Evolutionary conservation across 192 early-diverging fungal genomes (phyloP), one percentile per base, ranked within the genome.

Genomic region (Geosiphon pyriformis): DNA sequence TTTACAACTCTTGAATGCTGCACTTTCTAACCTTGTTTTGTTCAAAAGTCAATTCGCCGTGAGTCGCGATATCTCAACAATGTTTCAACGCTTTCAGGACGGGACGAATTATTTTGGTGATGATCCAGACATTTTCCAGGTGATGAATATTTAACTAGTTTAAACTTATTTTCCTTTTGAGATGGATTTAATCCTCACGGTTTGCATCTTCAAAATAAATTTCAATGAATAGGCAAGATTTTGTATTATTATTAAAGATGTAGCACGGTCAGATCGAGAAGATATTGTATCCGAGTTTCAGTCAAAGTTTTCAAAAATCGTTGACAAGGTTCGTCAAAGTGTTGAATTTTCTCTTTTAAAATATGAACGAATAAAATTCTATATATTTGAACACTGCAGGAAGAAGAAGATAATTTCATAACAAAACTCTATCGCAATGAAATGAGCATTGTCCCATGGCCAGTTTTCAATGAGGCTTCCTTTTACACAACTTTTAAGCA

Each of bases 41-140:
- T 70, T 62, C 27, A 70, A 70, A n/a, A 70, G 54, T 34, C 58
- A 70, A 18, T 70, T 70, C 34, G 58, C 59, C 3, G 51, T 70
- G 7, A 62, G 49, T 17, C 35, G 68, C 20, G 68, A 70, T 52
- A 70, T 70, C 17, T 70, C 68, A 7, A 12, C 26, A 52, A 70
- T 70, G 59, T 70, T 70, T 30, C 58, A 70, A 32, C 27, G 68
- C 18, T 70, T 70, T 51, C 68, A 70, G 27, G 68, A 55, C 29
- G 51, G 64, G 4, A 27, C 52, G 26, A 35, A 4, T 23, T 55
- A 29, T 35, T 65, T 65, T 4, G 23, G 29, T 0, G n/a, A 34
- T 27, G 50, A 65, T 29, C 6, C 50, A 20, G 48, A 66, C 22
- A 55, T 66, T 17, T 66, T 66, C 37, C 64, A 66, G 52, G 64